Evolutionary conservation across 768 basidiomycete species (phyloP), one percentile per base, ranked within the genome.

Genomic region (Cystobasidium ongulense): DNA sequence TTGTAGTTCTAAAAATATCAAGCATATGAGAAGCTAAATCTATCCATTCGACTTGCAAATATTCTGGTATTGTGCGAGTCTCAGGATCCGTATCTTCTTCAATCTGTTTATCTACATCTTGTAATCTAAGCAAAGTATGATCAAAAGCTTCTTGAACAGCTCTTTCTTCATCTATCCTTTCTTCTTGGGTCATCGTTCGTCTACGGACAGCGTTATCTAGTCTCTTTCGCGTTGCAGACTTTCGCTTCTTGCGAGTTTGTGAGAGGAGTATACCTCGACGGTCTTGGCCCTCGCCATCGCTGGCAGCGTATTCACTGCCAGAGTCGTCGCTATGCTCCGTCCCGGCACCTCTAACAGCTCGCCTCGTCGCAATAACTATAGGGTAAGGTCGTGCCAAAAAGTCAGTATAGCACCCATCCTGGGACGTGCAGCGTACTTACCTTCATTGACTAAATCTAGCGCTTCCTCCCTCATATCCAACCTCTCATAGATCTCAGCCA

Each of bases 401-500:
- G 1, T 68, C 35, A 18, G 21, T 25, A 67, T 50, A 8, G 15
- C 15, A 8, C 23, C 43, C 35, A 23, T 23, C 27, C 13, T 35
- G 31, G 25, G 46, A 53, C 1, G 27, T 62, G 15, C 23, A 31
- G 23, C 17, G 71, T 21, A 43, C 81, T 3, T 75, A 91, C 93
- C 91, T 86, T 92, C 86, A 64, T 88, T 88, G 17, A 94, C 89
- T 0, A 96, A 82, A 7, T 90, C 88, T 0, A 96, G 84, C 0
- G 95, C 95, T 78, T 89, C 89, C 18, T 87, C 84, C 0, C 89
- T 87, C 75, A 92, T 87, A 53, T 89, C 87, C 76, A 89, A 82
- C 13, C 90, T 87, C 80, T 99, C 95, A 76, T 92, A 91, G 17
- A 93, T 86, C 76, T 90, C 90, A 0, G 94, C 95, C 0, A 97